Conservation (phyloP, 2,329 filamentous ascomycete species). For the Catunica adiposa region DNA sequence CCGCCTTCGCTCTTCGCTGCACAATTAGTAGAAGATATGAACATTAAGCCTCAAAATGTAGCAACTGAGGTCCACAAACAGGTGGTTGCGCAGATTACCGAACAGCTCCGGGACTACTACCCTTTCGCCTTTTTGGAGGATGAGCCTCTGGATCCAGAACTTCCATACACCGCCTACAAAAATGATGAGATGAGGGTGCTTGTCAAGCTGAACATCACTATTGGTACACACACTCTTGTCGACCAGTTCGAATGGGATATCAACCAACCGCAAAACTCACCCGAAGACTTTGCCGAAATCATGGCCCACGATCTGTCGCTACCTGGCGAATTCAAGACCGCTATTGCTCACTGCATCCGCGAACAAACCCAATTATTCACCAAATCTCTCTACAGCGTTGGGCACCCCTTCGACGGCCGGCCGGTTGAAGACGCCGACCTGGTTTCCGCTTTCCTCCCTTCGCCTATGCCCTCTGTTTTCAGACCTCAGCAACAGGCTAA, state of each 20-base stretch:
- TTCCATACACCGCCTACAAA: conserved; percentile 88
- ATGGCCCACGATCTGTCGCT: conserved; percentile 85
- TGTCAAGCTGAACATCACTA: conserved; percentile 93
- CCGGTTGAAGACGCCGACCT: conserved; percentile 87
- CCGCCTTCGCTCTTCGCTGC: conserved; percentile 68
- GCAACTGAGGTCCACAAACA: conserved; percentile 43
- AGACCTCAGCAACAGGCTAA: conserved; percentile 83
- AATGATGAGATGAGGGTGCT: conserved; percentile 97
- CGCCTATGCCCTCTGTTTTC: conserved; percentile 69
- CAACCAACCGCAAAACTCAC: conserved; percentile 83
- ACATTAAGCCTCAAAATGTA: conserved; percentile 53
- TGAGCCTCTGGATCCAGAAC: conserved; percentile 72
- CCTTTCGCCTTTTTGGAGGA: conserved; percentile 83
- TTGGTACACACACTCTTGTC: conserved; percentile 80
- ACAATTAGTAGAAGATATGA: conserved; percentile 82
- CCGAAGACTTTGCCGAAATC: conserved; percentile 79
- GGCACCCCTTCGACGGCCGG: conserved; percentile 86
- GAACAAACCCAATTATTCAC: conserved; percentile 93
- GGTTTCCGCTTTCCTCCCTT: conserved; percentile 66
- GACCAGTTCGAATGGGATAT: conserved; percentile 99
- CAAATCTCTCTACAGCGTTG: conserved; percentile 78
- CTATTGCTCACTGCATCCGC: conserved; percentile 92
- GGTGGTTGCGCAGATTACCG: conserved; percentile 54
- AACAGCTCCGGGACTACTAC: conserved; percentile 86
- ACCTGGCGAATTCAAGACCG: conserved; percentile 88